A percentile compares a stretch with the other conserved stretches of the same genome.
These are phyloP conservation scores for Chlorencoelia australis DNA, from an alignment of 2,329 filamentous ascomycete genomes.

Conservation along the genomic window DNA sequence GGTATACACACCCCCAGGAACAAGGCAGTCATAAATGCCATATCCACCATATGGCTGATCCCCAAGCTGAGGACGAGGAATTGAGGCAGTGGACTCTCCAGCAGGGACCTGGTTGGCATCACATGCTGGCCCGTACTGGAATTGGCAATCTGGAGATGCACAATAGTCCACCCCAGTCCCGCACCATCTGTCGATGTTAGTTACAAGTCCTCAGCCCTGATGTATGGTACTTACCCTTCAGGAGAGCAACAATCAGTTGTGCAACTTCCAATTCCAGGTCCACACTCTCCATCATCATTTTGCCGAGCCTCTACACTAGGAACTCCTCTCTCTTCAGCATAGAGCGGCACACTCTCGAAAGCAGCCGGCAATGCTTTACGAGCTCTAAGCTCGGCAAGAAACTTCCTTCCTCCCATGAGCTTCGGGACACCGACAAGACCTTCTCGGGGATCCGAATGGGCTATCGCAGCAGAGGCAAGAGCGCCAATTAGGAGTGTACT, in stretches of 20 bases:
- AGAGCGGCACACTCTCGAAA: conserved; percentile 2
- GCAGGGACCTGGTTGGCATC: conserved; percentile 40
- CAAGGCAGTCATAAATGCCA: conserved; percentile 45
- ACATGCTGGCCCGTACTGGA: conserved; percentile 49
- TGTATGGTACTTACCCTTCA: conserved; percentile 15
- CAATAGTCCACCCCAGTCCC: conserved; percentile 38
- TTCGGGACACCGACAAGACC: conserved; percentile 13
- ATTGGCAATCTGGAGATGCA: conserved; percentile 50
- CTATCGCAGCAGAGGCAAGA: conserved; percentile 12
- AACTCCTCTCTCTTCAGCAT: conserved; percentile 4
- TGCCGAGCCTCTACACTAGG: conserved; percentile 8
- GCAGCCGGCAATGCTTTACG: conserved; percentile 11
- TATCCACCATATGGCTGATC: conserved; percentile 44
- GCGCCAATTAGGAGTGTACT: conserved; percentile 8
- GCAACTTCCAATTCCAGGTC: conserved; percentile 20
- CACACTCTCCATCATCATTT: conserved; percentile 16
- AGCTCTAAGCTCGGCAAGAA: conserved; percentile 19
- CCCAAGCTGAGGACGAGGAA: conserved; percentile 42
- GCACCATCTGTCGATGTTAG: conserved; percentile 16
- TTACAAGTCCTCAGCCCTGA: not conserved
- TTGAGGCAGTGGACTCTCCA: conserved; percentile 43
- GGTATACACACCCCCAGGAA: conserved; percentile 33
- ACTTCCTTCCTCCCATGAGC: conserved; percentile 19
- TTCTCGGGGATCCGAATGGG: conserved; percentile 14
- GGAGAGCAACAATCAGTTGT: conserved; percentile 20